Base-by-base conservation (phyloP, 2,329 filamentous ascomycete genomes). In the Onygena corvina region DNA sequence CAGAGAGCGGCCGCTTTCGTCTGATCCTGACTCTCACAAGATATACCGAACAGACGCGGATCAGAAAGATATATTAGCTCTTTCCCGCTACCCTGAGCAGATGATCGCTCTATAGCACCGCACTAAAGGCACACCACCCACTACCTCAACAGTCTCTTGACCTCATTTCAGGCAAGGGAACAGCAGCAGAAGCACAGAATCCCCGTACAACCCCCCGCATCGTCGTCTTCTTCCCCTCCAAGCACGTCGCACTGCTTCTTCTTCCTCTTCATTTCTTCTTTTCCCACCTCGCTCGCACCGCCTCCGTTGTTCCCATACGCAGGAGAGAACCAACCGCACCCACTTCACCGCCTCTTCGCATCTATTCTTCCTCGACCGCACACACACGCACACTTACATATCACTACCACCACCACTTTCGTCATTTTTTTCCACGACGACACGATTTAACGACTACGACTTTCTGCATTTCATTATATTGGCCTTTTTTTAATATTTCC, bases 341-440 rank as follows among this genome's bases (percentile, higher is more conserved):
- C 50, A 35, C 34, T n/a, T 23, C 36, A 40, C 36, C 36, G 36
- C 36, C 20, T 40, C 36, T 49, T 48, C 49, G 45, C 50, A 46
- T 35, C 52, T 45, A 42, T 45, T 47, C 40, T 46, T 49, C 46
- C 38, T 42, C 49, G 35, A 52, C 49, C 40, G 50, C 46, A 49
- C 49, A 44, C 40, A 47, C 23, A 34, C 46, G 51, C 46, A 53
- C 42, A 46, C 44, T 25, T 12, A 45, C 27, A 40, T 25, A 33
- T 44, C 48, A 45, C 42, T 21, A 38, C 49, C 35, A n/a, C n/a
- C n/a, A n/a, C 46, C 23, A 38, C 8, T 46, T 30, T 40, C 23
- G 14, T 29, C 46, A 40, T 16, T 40, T 49, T 42, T 33, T 21
- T 33, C 30, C 34, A 34, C 48, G 33, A 29, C 27, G 29, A 46